These are phyloP conservation scores for Akanthomyces uredinophilus DNA, from an alignment of 2,329 filamentous ascomycete species.

Conservation along the genomic window DNA sequence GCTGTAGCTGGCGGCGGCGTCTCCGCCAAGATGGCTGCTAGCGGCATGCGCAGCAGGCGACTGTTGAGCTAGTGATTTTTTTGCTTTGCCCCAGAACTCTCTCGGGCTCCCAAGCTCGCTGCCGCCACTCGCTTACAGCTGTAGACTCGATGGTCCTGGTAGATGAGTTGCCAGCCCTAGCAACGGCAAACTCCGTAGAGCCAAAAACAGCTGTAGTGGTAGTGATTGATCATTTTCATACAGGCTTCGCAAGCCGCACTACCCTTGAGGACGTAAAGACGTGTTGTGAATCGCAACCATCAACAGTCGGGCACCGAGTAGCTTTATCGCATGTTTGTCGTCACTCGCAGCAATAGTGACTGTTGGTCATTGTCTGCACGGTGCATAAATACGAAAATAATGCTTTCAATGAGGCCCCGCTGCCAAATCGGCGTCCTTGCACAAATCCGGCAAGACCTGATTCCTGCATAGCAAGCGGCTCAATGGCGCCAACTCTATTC, in stretches of 20 bases:
- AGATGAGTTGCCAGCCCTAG: neutral
- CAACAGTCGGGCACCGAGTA: neutral
- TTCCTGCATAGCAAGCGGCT: neutral
- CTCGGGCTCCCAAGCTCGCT: no score
- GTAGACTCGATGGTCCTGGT: neutral
- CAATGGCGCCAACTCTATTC: constrained; percentile 9
- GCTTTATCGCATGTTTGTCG: neutral
- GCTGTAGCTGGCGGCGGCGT: neutral
- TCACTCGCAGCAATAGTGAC: neutral
- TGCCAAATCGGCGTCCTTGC: neutral
- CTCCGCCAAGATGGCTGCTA: neutral
- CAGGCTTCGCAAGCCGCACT: neutral
- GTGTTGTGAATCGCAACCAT: neutral
- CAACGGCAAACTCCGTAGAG: neutral
- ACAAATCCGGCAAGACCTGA: neutral
- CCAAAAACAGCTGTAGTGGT: neutral
- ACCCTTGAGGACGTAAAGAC: neutral
- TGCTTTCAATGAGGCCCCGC: neutral
- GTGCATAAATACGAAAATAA: neutral
- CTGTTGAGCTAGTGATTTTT: neutral
- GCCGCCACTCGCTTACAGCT: neutral
- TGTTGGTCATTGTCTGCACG: neutral
- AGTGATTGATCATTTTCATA: neutral
- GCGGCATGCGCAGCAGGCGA: neutral
- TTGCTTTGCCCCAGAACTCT: neutral